These are phyloP conservation scores for Trichaptum fuscoviolaceum DNA, from an alignment of 768 basidiomycete species.

Conservation along the genomic window DNA sequence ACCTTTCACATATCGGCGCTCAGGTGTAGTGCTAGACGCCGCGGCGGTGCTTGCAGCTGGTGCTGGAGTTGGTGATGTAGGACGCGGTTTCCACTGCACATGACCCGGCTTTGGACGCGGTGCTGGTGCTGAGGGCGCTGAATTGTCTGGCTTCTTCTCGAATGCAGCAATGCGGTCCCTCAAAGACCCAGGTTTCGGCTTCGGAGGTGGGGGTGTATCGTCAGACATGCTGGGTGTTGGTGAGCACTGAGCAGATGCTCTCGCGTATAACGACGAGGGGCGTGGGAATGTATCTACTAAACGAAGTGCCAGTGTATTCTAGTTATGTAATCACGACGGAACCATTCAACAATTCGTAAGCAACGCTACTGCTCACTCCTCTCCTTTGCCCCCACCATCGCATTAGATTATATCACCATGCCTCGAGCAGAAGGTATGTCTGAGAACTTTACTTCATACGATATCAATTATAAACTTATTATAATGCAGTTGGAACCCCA, in stretches of 20 bases:
- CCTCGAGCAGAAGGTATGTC: constrained; percentile 75
- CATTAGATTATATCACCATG: constrained; percentile 38
- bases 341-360: background rate
- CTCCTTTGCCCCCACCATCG: background rate
- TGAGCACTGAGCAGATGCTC: background rate
- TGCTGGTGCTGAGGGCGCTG: constrained; percentile 25
- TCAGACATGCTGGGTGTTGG: background rate
- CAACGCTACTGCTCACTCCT: background rate
- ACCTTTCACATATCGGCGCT: constrained; percentile 14
- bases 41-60: constrained; percentile 29
- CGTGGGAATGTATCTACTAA: background rate
- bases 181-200: constrained; percentile 69
- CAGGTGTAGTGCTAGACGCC: background rate
- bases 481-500: constrained; percentile 67
- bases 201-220: constrained; percentile 51
- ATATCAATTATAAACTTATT: constrained; percentile 7
- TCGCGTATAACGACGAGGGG: background rate
- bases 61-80: constrained; percentile 45
- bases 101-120: constrained; percentile 57
- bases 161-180: constrained; percentile 88
- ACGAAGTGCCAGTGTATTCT: background rate
- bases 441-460: background rate
- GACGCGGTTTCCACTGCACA: constrained; percentile 68
- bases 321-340: background rate
- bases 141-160: constrained; percentile 57